Base-by-base conservation (phyloP, 2,329 filamentous ascomycete genomes). In the Epichloe sylvatica region DNA sequence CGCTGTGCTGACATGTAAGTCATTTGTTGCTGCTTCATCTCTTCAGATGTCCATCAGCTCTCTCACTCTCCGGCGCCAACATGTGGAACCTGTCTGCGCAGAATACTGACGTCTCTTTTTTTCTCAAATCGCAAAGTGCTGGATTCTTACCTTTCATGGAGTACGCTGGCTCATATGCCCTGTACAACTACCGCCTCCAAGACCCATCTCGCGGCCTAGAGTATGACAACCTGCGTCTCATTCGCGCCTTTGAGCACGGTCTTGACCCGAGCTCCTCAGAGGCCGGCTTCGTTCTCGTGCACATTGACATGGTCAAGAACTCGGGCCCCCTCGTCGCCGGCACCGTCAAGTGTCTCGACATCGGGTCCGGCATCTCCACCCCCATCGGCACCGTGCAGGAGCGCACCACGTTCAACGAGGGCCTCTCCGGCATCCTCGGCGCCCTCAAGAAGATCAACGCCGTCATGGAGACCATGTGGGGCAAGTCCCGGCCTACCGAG, bases 121-220 rank as follows among this genome's bases (percentile, higher is more conserved):
- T 46, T 3, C 23, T 46, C 11, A 13, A 37, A 37, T 8, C 30
- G 9, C 15, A 51, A 71, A 71, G 76, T 48, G 68, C 71, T 73
- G 83, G 87, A 51, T 90, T 95, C 64, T 86, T 91, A 60, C 88
- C 89, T 2, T 95, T 94, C 70, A 91, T 95, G 85, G 88, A 92
- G 60, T 95, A 81, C 62, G 81, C 76, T 51, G 81, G 77, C 52
- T 83, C 75, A 49, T 83, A 83, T 60, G 83, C 79, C 47, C 76
- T 83, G 56, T 84, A 75, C 72, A 84, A 83, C 69, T 85, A 83
- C 67, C 77, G 68, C 49, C 74, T 78, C 36, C 68, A 72, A 52
- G 75, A 81, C 61, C 80, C 76, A 35, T 64, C 66, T 47, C 67
- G 60, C 21, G 79, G 79, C 11, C 71, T 83, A 46, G 71, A 75